Base-by-base conservation (phyloP, 129 eudicot species). In the Ambrosia artemisiifolia region DNA sequence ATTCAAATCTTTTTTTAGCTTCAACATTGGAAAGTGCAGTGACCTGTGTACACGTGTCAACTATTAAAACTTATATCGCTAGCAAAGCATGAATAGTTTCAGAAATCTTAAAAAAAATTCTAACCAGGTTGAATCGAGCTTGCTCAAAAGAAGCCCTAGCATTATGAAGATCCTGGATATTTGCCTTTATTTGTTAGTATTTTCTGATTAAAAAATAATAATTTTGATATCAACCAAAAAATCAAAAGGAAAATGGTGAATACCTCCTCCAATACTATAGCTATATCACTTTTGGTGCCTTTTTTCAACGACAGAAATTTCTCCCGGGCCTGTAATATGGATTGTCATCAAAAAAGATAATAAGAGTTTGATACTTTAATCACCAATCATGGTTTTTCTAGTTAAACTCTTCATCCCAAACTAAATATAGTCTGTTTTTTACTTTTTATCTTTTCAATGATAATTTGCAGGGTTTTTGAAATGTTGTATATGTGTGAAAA, bases 1-100 rank as follows among this genome's bases (percentile, higher is more conserved):
- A 93, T 82, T 93, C 98, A 81, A 93, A 93, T 85, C 96, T 85
- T 77, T 93, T 93, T 80, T 93, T 93, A 14, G 96, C 98, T 82
- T 93, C 98, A 62, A 93, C 90, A 75, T 87, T 93, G 16, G 98
- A 93, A 68, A 93, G 96, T 11, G 98, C 85, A 53, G 98, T 89
- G 48, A 93, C 92, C 98, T 93, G 82, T 63, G 14, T 32, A 60
- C n/a, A 36, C 33, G 68, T 69, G 20, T 18, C 65, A 74, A 30
- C 17, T 60, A 55, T 56, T 73, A 69, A 56, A 49, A 47, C 18
- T 40, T 33, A n/a, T 63, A 69, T 49, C 42, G 72, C 65, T 46
- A 75, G 43, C 64, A 60, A 16, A 40, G 5, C 8, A 47, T 38
- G 42, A 76, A 71, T n/a, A 11, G 44, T 35, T 60, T 49, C 24